Percentiles rank a stretch among this genome's conserved stretches.
Evolutionary conservation across 257 asterid species (phyloP).

Genomic region (Nicotiana otophora): DNA sequence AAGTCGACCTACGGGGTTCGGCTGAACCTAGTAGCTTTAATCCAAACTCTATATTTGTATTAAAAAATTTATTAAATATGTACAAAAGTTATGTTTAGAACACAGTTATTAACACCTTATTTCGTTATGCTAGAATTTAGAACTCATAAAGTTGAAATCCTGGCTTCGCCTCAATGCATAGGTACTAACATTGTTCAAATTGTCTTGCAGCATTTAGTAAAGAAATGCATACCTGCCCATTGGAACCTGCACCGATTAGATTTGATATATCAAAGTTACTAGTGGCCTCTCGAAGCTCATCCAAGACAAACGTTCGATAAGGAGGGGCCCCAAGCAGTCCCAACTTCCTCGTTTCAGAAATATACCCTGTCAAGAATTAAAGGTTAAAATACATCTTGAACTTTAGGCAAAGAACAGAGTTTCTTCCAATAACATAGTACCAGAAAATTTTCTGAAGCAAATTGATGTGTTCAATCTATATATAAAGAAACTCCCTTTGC

Average conservation of each 20-base stretch:
- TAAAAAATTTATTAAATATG: too few relatives aligned
- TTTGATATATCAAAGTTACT: constrained; percentile 45
- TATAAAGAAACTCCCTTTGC: background rate
- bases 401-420: background rate
- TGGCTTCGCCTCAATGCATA: too few relatives aligned
- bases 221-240: constrained; percentile 50
- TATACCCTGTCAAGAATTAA: constrained; percentile 47
- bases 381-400: constrained; percentile 4
- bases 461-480: background rate
- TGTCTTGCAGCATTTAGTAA: background rate
- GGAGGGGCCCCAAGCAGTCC: constrained; percentile 66
- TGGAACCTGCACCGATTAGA: constrained; percentile 56
- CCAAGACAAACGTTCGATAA: constrained; percentile 63
- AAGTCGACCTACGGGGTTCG: too few relatives aligned
- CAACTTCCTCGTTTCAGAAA: constrained; percentile 73
- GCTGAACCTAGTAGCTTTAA: too few relatives aligned
- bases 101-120: too few relatives aligned
- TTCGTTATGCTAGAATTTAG: too few relatives aligned
- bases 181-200: background rate
- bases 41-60: too few relatives aligned
- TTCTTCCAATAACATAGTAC: background rate
- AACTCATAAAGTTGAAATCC: too few relatives aligned
- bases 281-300: constrained; percentile 84
- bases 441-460: background rate
- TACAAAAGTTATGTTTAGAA: too few relatives aligned